A percentile compares a stretch with the other conserved stretches of the same genome.
phyloP scores from a whole-genome alignment of 1,284 basidiomycete genomes.

The Spongispora temasekensis region DNA sequence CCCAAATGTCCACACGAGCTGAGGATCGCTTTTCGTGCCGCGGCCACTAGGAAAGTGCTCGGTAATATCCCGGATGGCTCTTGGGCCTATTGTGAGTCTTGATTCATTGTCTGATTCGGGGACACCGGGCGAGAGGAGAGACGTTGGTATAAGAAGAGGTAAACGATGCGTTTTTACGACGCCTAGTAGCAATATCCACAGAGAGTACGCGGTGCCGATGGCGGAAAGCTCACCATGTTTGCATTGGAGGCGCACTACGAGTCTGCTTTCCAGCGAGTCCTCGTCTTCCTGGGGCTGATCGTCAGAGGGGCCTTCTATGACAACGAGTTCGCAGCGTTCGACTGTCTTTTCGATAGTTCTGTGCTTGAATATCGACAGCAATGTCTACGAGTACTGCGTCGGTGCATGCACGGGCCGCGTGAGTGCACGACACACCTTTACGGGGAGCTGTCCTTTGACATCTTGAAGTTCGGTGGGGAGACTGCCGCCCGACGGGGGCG shows the following conservation, averaged over 20 bases:
- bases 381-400: constrained; percentile 44
- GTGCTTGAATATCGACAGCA: constrained; percentile 73
- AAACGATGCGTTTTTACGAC: constrained; percentile 79
- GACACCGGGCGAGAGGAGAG: constrained; percentile 60
- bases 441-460: constrained; percentile 63
- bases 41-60: constrained; percentile 73
- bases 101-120: constrained; percentile 59
- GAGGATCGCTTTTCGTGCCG: constrained; percentile 66
- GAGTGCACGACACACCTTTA: constrained; percentile 51
- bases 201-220: neutral
- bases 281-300: constrained; percentile 48
- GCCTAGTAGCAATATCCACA: constrained; percentile 45
- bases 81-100: constrained; percentile 67
- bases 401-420: constrained; percentile 1
- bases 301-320: constrained; percentile 52
- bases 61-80: constrained; percentile 71
- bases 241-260: constrained; percentile 72
- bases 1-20: constrained; percentile 74
- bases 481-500: constrained; percentile 18
- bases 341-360: constrained; percentile 72
- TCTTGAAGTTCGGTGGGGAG: constrained; percentile 33
- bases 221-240: constrained; percentile 62
- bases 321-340: constrained; percentile 71
- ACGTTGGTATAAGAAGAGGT: constrained; percentile 55
- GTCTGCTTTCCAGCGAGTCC: constrained; percentile 68